These are phyloP conservation scores for Pulveroboletus ravenelii DNA, from an alignment of 768 basidiomycete species.

Conservation along the genomic window DNA sequence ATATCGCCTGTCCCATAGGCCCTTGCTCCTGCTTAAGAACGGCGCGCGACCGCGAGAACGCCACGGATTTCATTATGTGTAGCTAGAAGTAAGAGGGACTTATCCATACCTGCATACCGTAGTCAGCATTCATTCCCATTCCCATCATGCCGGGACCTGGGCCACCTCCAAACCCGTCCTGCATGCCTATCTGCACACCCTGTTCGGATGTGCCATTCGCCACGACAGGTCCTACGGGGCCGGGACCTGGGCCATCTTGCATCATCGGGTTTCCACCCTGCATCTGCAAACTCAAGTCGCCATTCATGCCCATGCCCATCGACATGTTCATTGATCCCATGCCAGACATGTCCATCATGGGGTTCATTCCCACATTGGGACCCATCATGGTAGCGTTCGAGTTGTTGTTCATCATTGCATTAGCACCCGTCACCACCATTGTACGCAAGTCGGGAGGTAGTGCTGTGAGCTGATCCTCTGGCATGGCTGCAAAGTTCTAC, in stretches of 20 bases:
- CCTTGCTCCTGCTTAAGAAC: slow-evolving; percentile 48
- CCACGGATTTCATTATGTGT: slow-evolving; percentile 37
- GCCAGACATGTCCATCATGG: slow-evolving; percentile 79
- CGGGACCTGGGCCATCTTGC: slow-evolving; percentile 42
- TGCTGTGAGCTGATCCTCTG: slow-evolving; percentile 72
- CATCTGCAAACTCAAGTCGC: slow-evolving; percentile 59
- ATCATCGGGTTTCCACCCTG: slow-evolving; percentile 49
- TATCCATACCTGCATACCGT: slow-evolving; percentile 64
- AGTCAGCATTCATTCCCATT: slow-evolving; percentile 70
- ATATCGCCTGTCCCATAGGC: slow-evolving; percentile 65
- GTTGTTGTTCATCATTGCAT: slow-evolving; percentile 68
- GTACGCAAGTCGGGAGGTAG: slow-evolving; percentile 78
- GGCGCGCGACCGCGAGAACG: slow-evolving; percentile 25
- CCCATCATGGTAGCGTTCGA: slow-evolving; percentile 55
- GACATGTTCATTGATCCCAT: slow-evolving; percentile 55
- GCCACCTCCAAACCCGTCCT: slow-evolving; percentile 38
- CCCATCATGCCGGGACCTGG: slow-evolving; percentile 57
- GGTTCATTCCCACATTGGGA: slow-evolving; percentile 44
- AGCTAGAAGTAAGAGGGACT: slow-evolving; percentile 27
- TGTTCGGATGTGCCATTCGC: slow-evolving; percentile 37
- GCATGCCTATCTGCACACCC: slow-evolving; percentile 38
- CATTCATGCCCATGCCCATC: slow-evolving; percentile 57
- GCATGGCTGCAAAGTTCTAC: slow-evolving; percentile 78
- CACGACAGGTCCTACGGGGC: slow-evolving; percentile 31
- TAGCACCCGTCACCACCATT: slow-evolving; percentile 83